Base-by-base conservation (phyloP, 805 yeast genomes). In the Teunomyces panamensis region DNA sequence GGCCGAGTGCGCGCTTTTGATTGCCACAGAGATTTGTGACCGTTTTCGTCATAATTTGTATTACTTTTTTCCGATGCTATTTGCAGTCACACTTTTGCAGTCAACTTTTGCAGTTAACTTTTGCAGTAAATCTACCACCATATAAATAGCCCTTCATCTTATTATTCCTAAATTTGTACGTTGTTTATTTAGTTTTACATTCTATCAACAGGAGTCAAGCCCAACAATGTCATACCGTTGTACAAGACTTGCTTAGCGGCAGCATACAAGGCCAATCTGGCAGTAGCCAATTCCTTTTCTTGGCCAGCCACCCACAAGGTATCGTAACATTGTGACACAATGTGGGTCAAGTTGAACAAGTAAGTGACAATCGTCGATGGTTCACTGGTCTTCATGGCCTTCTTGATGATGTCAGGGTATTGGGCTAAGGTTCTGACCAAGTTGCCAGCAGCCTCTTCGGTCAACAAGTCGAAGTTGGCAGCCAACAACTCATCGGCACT, bases 151-250 rank as follows among this genome's bases (percentile, higher is more conserved):
- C 16, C 16, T 16, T 16, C 16, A 2, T 16, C 16, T 16, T 16
- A 16, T 16, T 16, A 7, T 34, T 16, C 26, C 11, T 8, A 9
- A 5, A 9, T 9, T 35, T 8, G 11, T 20, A 10, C 9, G 8
- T 9, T 20, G 8, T 16, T 11, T 14, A 5, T 10, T 16, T 10
- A 9, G n/a, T 10, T 9, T 71, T 77, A 92, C 98, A 92, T 92
- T 81, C 98, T 85, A 60, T 92, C 96, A 52, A 94, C 98, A n/a
- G 99, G 98, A 39, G 97, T 90, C 65, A 94, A 78, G 48, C 97
- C 97, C 62, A 94, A 75, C 62, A 94, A 74, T 41, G 75, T 74
- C 90, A 94, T 84, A 75, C 97, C 99, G 63, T 90, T 91, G 71
- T 76, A 76, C 57, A 94, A 76, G 9, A 89, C 95, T 72, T 87